Base-by-base conservation (phyloP, 2,329 filamentous ascomycete species). In the Ophiostoma tasmaniense region DNA sequence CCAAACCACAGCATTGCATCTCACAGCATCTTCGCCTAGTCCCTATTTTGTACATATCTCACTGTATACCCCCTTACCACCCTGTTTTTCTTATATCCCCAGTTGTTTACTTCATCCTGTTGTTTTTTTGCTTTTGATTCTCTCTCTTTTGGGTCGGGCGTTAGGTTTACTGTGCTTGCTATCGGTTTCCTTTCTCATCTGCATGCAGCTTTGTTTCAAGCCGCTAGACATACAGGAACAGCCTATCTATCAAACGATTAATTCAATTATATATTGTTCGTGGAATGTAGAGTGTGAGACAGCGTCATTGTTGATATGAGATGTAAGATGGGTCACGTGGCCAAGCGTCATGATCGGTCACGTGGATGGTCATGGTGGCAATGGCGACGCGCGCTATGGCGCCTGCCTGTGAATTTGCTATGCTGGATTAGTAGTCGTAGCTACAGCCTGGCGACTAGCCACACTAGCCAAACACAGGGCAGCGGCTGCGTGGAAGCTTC, bases 371-470 rank as follows among this genome's bases (percentile, higher is more conserved):
- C n/a, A 35, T 20, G 22, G 50, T 52, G 62, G 62, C 66, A 66
- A 30, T 25, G 69, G 45, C 52, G 69, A 68, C 69, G 69, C 69
- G 70, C 70, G 70, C 70, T 52, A 69, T 62, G 66, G 65, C 67
- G 70, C 70, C 70, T 71, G 70, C 70, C 70, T 71, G 66, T 71
- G 69, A 66, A 33, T 52, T 50, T 28, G 11, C 62, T 7, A 42
- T 39, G 14, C 55, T 70, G 66, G 50, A 62, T 59, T 65, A 45
- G 62, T 64, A 39, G 66, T 64, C 65, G 68, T 45, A 69, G 68
- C 68, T 67, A 39, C 64, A 67, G 65, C 68, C 59, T 61, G 8
- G 59, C 59, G 17, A 35, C 30, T 35, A 33, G 55, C 55, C 55
- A 30, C 14, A 33, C 28, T 62, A 62, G 33, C 61, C 61, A 61